Base-by-base conservation (phyloP, 2,329 filamentous ascomycete species). In the Aureobasidium sp. region DNA sequence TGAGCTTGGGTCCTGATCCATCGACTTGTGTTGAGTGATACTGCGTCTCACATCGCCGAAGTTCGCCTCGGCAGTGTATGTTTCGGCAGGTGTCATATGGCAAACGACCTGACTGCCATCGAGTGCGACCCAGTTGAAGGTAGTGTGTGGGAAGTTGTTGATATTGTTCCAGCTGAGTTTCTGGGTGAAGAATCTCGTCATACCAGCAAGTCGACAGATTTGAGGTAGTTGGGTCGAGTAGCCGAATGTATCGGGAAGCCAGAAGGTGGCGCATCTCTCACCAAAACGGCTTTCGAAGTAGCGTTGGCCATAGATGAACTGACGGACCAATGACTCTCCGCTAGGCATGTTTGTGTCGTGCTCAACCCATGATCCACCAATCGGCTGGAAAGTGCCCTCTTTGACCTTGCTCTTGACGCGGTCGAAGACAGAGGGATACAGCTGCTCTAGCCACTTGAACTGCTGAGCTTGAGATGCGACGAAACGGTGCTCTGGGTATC, bases 141-240 rank as follows among this genome's bases (percentile, higher is more conserved):
- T 97, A 6, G 94, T 97, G 71, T 97, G 94, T 0, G 94, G 94
- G 76, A 97, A 99, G 70, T 89, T 95, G 77, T 97, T 97, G 81
- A 97, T 97, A 73, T 97, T 97, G 78, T 97, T 97, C 94, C 94
- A 99, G 78, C 93, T 97, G 62, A 99, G 80, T 77, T 99, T 99
- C 74, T 99, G 94, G 0, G 94, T 99, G 69, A 99, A 88, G 79
- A 99, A 99, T 35, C 93, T 85, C 61, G 84, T 89, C 94, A 99
- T 97, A 21, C 91, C 93, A n/a, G 94, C 89, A 29, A 96, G 78
- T 3, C 93, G 88, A 71, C 91, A 97, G 43, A 99, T 79, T 70
- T 99, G 94, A 13, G 94, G 94, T 43, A 99, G 82, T 74, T 99
- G 94, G 53, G 88, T 88, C 0, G 92, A 96, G 75, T 99, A 99